Evolutionary conservation across 495 filamentous ascomycete genomes (phyloP).

Genomic region (Tuber microsphaerosporum): DNA sequence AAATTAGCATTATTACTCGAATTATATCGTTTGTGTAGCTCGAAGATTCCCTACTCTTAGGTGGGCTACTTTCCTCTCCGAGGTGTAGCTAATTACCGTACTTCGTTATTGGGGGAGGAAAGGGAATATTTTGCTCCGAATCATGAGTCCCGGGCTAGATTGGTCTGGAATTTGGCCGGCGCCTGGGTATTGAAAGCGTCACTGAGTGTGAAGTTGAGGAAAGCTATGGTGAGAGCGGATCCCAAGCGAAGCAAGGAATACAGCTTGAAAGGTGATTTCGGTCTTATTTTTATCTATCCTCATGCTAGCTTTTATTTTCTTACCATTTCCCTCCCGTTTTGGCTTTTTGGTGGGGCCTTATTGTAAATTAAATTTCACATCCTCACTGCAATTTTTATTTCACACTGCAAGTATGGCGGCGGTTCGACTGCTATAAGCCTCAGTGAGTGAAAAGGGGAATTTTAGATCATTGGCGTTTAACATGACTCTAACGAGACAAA

Average conservation of each 20-base stretch:
- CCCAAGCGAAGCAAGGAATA: background rate
- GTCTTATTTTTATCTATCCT: background rate
- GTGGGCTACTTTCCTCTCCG: no score
- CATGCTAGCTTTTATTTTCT: background rate
- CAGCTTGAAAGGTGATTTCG: background rate
- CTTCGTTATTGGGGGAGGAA: no score
- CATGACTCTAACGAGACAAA: background rate
- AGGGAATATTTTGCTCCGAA: background rate
- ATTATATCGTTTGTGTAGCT: no score
- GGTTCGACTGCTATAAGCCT: no score
- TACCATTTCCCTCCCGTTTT: background rate
- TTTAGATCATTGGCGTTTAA: background rate
- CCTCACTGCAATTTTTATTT: background rate
- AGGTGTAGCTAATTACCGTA: no score
- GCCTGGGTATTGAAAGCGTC: background rate
- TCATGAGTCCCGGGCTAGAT: no score
- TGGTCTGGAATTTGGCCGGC: no score
- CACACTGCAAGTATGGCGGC: background rate
- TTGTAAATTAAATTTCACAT: background rate
- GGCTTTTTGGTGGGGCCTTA: background rate
- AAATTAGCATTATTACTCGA: no score
- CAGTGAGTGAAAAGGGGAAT: background rate
- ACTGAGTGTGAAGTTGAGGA: background rate
- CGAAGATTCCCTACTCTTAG: no score
- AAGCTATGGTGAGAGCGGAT: background rate